A percentile compares a stretch with the other conserved stretches of the same genome.
Evolutionary conservation across 2,329 filamentous ascomycete genomes (phyloP).

Genomic region (Fusarium sp.): DNA sequence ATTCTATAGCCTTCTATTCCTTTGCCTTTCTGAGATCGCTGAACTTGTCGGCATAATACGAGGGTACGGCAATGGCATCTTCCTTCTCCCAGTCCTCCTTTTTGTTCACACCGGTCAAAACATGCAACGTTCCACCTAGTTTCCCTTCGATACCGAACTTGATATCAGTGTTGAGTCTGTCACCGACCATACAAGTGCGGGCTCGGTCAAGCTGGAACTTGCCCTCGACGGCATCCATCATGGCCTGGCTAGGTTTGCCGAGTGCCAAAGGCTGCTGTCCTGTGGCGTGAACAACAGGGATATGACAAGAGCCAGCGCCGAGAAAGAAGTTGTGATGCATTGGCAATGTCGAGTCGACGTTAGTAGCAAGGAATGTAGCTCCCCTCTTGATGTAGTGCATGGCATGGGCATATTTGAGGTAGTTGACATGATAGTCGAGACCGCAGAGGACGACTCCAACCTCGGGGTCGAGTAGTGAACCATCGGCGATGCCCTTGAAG

Average conservation of each 20-base stretch:
- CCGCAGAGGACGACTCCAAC: slow-evolving; percentile 91
- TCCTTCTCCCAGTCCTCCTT: slow-evolving; percentile 84
- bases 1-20: slow-evolving; percentile 25
- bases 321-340: slow-evolving; percentile 87
- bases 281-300: slow-evolving; percentile 80
- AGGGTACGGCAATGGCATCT: slow-evolving; percentile 76
- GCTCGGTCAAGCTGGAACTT: slow-evolving; percentile 90
- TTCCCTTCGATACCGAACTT: slow-evolving; percentile 92
- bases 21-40: slow-evolving; percentile 72
- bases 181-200: slow-evolving; percentile 94
- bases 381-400: slow-evolving; percentile 87
- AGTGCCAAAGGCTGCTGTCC: slow-evolving; percentile 78
- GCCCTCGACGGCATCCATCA: slow-evolving; percentile 99
- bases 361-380: slow-evolving; percentile 91
- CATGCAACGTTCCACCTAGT: slow-evolving; percentile 89
- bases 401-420: slow-evolving; percentile 87
- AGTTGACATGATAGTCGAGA: slow-evolving; percentile 94
- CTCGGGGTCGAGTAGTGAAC: slow-evolving; percentile 82
- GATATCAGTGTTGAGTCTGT: slow-evolving; percentile 94
- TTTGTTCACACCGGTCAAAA: slow-evolving; percentile 89
- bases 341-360: slow-evolving; percentile 90
- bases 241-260: slow-evolving; percentile 96
- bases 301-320: slow-evolving; percentile 85
- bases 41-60: slow-evolving; percentile 86
- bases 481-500: slow-evolving; percentile 81